These are phyloP conservation scores for Triadica sebifera DNA, from an alignment of 345 rosid species.

Conservation along the genomic window DNA sequence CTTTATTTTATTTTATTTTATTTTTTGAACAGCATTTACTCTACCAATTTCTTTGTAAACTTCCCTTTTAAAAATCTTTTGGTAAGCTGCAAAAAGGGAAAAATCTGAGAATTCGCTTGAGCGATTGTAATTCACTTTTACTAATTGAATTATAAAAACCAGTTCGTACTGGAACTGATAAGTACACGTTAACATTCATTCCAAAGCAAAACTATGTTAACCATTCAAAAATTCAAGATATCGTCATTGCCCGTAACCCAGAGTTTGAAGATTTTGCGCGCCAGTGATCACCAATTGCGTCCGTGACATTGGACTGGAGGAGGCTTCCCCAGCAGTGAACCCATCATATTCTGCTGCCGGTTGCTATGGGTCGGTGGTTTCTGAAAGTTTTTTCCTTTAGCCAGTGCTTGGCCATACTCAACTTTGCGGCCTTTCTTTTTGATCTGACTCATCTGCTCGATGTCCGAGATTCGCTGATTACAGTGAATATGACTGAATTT, in stretches of 20 bases:
- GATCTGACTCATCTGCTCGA: not conserved
- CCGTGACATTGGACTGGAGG: too few relatives aligned
- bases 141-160: not conserved
- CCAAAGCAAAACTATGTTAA: not conserved
- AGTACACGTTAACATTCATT: not conserved
- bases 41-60: too few relatives aligned
- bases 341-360: not conserved
- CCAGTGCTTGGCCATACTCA: not conserved
- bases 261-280: too few relatives aligned
- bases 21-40: too few relatives aligned
- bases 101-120: too few relatives aligned
- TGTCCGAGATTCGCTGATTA: not conserved
- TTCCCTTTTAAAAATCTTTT: too few relatives aligned
- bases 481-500: not conserved
- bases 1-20: too few relatives aligned
- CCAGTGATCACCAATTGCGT: not conserved
- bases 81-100: too few relatives aligned
- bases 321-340: not conserved
- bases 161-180: not conserved
- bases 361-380: not conserved
- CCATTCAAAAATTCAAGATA: not conserved
- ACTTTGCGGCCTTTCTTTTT: not conserved
- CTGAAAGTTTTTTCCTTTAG: not conserved
- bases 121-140: too few relatives aligned
- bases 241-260: too few relatives aligned